Percentiles rank a stretch among this genome's conserved stretches.
Evolutionary conservation across 257 asterid species (phyloP).

Genomic region (Forsythia viridissima): DNA sequence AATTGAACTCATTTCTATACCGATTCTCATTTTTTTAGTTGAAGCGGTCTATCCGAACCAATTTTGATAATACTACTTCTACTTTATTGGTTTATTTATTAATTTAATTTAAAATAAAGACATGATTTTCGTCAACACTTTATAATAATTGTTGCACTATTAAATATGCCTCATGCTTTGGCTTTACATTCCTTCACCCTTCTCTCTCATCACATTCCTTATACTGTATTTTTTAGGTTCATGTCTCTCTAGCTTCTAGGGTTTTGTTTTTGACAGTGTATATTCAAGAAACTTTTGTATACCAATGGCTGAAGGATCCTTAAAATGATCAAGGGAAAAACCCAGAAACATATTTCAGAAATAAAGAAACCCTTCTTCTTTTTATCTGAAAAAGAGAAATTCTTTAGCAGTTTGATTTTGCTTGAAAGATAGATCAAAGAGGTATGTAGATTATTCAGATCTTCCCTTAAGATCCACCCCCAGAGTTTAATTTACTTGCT

Average conservation of each 20-base stretch:
- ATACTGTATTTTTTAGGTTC: neutral
- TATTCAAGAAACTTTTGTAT: neutral
- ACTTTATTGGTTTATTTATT: neutral
- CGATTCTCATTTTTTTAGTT: neutral
- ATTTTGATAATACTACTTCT: neutral
- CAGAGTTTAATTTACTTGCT: neutral
- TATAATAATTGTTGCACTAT: neutral
- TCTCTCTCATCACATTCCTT: slow-evolving; percentile 17
- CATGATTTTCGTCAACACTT: neutral
- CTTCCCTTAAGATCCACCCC: neutral
- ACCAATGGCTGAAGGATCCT: slow-evolving; percentile 3
- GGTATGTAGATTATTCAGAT: neutral
- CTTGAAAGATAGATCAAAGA: neutral
- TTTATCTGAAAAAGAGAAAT: neutral
- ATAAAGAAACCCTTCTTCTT: neutral
- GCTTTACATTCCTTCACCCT: slow-evolving; percentile 35
- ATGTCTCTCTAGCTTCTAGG: neutral
- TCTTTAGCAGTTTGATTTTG: neutral
- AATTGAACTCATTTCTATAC: no score
- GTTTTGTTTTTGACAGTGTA: neutral
- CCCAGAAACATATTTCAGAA: neutral
- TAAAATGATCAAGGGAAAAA: neutral
- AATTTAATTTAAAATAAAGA: neutral
- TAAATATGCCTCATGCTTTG: slow-evolving; percentile 27
- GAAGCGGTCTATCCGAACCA: neutral